Evolutionary conservation across 768 basidiomycete species (phyloP).

Genomic region (Lentinula lateritia): DNA sequence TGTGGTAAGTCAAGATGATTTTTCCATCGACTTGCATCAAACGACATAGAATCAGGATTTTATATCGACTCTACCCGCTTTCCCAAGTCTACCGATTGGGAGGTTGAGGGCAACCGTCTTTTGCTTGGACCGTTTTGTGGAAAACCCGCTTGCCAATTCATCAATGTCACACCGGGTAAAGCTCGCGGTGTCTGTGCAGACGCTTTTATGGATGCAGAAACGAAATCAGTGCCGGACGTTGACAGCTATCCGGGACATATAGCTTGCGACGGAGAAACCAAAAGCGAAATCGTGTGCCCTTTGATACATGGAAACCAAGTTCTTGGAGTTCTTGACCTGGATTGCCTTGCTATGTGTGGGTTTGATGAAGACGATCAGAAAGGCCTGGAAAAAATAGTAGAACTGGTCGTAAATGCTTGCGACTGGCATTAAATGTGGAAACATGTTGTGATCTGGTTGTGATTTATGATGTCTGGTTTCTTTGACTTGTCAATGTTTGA

Average conservation of each 20-base stretch:
- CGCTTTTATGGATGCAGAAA: constrained; percentile 51
- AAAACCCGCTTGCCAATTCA: constrained; percentile 86
- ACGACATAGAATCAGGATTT: constrained; percentile 57
- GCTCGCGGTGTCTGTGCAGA: constrained; percentile 84
- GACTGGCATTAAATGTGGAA: constrained; percentile 45
- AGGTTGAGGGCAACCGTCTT: constrained; percentile 26
- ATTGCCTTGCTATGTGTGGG: constrained; percentile 65
- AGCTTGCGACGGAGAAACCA: constrained; percentile 87
- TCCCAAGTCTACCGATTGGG: constrained; percentile 33
- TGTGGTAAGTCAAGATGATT: constrained; percentile 56
- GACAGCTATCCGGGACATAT: constrained; percentile 87
- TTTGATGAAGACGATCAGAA: constrained; percentile 73
- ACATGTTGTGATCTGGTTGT: not conserved
- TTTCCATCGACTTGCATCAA: not conserved
- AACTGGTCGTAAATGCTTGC: constrained; percentile 55
- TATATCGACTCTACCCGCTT: constrained; percentile 69
- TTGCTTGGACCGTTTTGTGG: constrained; percentile 86
- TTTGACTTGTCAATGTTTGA: not conserved
- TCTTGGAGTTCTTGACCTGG: constrained; percentile 76
- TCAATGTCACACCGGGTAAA: constrained; percentile 48
- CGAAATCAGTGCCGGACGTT: constrained; percentile 73
- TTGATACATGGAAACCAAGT: constrained; percentile 39
- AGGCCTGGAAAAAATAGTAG: constrained; percentile 73
- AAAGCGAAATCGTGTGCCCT: constrained; percentile 87
- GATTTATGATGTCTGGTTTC: not conserved